Percentiles rank a stretch among this genome's conserved stretches.
Evolutionary conservation across 2,329 filamentous ascomycete genomes (phyloP).

Genomic region (Aspergillus nomiae): DNA sequence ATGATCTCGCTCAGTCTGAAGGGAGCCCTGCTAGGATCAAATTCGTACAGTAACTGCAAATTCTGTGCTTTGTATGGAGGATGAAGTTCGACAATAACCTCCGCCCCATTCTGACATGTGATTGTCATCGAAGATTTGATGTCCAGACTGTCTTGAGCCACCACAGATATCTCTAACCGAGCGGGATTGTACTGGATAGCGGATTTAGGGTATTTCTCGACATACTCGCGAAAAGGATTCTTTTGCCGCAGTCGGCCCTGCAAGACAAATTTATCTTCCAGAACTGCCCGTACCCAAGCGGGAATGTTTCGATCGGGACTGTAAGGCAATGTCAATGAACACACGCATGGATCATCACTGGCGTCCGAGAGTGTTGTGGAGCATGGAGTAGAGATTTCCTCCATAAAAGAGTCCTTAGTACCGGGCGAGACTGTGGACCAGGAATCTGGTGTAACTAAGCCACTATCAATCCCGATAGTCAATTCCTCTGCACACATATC

Average conservation of each 20-base stretch:
- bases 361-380: conserved; percentile 15
- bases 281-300: conserved; percentile 15
- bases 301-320: neutral
- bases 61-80: conserved; percentile 35
- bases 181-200: conserved; percentile 7
- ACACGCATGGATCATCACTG: conserved; percentile 5
- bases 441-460: conserved; percentile 53
- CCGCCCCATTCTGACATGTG: conserved; percentile 11
- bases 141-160: neutral
- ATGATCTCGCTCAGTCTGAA: conserved; percentile 92
- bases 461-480: conserved; percentile 42
- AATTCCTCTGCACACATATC: conserved; percentile 67
- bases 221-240: conserved; percentile 16
- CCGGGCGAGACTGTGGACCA: conserved; percentile 66
- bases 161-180: conserved; percentile 8
- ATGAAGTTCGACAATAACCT: conserved; percentile 13
- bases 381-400: conserved; percentile 11
- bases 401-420: conserved; percentile 7
- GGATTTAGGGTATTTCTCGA: conserved; percentile 5
- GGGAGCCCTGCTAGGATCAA: conserved; percentile 86
- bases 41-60: conserved; percentile 81
- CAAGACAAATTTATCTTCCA: conserved; percentile 10
- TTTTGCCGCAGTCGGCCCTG: conserved; percentile 6
- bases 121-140: conserved; percentile 5
- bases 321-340: neutral